phyloP scores from a whole-genome alignment of 495 filamentous ascomycete genomes.

The Penicillium canariense region DNA sequence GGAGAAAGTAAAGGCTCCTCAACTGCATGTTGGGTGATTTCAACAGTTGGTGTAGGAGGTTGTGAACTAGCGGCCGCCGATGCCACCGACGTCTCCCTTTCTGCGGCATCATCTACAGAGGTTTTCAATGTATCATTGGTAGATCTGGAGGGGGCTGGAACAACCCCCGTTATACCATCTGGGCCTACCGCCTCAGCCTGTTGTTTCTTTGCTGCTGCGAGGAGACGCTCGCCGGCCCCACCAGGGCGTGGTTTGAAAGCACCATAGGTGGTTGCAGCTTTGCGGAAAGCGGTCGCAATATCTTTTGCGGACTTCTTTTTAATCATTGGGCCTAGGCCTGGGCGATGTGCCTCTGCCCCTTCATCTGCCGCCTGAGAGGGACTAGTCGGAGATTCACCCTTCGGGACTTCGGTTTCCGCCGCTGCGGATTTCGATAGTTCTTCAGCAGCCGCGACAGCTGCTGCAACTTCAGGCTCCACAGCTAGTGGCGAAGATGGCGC shows the following conservation, averaged over 20 bases:
- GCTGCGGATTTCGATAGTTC: not conserved
- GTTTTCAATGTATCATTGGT: conserved; percentile 28
- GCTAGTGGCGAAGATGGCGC: conserved; percentile 5
- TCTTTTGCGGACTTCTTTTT: conserved; percentile 71
- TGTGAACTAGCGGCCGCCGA: conserved; percentile 18
- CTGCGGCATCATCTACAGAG: conserved; percentile 16
- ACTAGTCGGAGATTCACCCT: not conserved
- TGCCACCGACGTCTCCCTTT: conserved; percentile 16
- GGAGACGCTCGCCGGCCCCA: conserved; percentile 72
- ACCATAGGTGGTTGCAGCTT: conserved; percentile 76
- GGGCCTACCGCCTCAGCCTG: conserved; percentile 59
- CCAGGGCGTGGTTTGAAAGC: conserved; percentile 84
- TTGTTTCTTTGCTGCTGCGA: conserved; percentile 51
- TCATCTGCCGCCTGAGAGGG: conserved; percentile 39
- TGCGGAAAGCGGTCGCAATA: conserved; percentile 74
- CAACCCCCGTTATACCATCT: conserved; percentile 84
- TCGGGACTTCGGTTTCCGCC: not conserved
- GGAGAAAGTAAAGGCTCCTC: conserved; percentile 21
- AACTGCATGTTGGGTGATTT: conserved; percentile 34
- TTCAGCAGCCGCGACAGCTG: conserved; percentile 20
- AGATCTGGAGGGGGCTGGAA: conserved; percentile 66
- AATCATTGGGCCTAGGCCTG: conserved; percentile 88
- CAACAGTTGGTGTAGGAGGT: conserved; percentile 33
- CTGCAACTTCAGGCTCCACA: conserved; percentile 15
- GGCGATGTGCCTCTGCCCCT: conserved; percentile 54